These are phyloP conservation scores for Linnemannia schmuckeri DNA, from an alignment of 192 early-diverging fungal genomes.

Conservation along the genomic window DNA sequence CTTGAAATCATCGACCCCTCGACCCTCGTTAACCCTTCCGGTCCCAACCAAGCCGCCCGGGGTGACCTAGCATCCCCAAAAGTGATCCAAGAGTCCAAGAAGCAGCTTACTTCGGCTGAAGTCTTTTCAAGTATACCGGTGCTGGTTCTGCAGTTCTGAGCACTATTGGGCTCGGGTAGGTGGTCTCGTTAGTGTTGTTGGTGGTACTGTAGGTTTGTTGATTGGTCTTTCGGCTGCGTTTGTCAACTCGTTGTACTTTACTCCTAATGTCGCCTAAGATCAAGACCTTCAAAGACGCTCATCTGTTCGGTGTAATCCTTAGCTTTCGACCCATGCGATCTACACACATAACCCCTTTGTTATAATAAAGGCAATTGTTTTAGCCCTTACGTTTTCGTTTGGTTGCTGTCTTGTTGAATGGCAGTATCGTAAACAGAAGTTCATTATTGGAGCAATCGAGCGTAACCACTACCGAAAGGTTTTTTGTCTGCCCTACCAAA, in stretches of 20 bases:
- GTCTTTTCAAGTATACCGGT: slow-evolving; percentile 16
- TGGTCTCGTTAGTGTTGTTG: slow-evolving; percentile 20
- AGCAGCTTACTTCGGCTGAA: neutral
- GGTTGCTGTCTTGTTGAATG: no score
- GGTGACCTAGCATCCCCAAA: neutral
- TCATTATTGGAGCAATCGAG: no score
- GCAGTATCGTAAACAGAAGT: no score
- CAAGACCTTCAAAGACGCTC: neutral
- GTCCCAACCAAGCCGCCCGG: neutral
- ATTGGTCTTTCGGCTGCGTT: neutral
- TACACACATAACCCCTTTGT: neutral
- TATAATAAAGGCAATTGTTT: neutral
- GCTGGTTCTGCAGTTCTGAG: slow-evolving; percentile 16
- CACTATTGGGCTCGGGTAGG: slow-evolving; percentile 17
- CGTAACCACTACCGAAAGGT: no score
- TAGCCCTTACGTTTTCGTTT: no score
- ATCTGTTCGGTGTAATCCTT: no score
- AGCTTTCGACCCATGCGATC: no score
- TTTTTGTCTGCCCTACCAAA: no score
- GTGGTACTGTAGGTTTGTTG: slow-evolving; percentile 12
- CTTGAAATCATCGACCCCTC: neutral
- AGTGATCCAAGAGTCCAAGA: neutral
- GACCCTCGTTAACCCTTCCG: neutral
- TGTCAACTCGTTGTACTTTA: neutral
- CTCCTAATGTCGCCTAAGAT: neutral